A percentile compares a stretch with the other conserved stretches of the same genome.
phyloP scores from a whole-genome alignment of 495 filamentous ascomycete species.

The Talaromyces ruber region DNA sequence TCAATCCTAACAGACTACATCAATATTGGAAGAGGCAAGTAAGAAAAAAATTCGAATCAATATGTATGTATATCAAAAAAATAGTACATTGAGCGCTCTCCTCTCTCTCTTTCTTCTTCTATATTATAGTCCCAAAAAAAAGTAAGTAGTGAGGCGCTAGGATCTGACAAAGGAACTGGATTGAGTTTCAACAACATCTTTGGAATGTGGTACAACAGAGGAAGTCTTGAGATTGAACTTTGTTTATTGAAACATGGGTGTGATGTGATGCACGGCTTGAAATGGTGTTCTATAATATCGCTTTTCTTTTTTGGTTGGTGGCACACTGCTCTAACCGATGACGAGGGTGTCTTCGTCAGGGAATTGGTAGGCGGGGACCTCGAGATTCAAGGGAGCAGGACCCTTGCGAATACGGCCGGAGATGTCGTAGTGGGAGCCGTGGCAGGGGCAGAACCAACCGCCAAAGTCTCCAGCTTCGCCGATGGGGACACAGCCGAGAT shows the following conservation, averaged over 20 bases:
- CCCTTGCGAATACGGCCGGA: slow-evolving; percentile 94
- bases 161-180: slow-evolving; percentile 1
- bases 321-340: slow-evolving; percentile 59
- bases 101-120: slow-evolving; percentile 3
- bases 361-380: slow-evolving; percentile 87
- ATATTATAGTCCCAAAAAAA: neutral
- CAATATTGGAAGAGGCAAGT: neutral
- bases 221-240: neutral
- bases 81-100: slow-evolving; percentile 5
- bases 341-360: slow-evolving; percentile 67
- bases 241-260: slow-evolving; percentile 7
- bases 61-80: neutral
- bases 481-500: slow-evolving; percentile 97
- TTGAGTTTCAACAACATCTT: neutral
- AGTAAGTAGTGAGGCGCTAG: neutral
- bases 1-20: neutral
- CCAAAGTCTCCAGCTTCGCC: slow-evolving; percentile 97
- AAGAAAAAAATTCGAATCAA: neutral
- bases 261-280: neutral
- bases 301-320: neutral
- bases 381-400: slow-evolving; percentile 92
- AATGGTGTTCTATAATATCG: neutral
- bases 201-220: too few species aligned
- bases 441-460: slow-evolving; percentile 99
- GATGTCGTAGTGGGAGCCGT: slow-evolving; percentile 99